A percentile compares a stretch with the other conserved stretches of the same genome.
phyloP scores from a whole-genome alignment of 2,329 filamentous ascomycete species.

The Penicillium concentricum region DNA sequence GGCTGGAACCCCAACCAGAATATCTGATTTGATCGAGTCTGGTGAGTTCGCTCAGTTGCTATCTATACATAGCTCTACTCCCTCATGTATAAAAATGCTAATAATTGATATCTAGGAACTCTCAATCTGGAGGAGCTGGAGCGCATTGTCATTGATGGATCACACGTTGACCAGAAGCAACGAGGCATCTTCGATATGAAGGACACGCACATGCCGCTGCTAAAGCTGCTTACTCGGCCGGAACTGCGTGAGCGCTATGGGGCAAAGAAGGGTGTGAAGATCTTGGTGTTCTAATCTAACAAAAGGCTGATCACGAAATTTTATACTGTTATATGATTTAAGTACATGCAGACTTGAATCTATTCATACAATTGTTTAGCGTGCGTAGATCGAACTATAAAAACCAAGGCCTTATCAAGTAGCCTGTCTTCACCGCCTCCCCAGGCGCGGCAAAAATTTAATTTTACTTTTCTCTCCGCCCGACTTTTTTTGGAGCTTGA shows the following conservation, averaged over 20 bases:
- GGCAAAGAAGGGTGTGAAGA: constrained; percentile 52
- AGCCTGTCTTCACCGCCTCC: constrained; percentile 24
- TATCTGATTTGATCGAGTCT: constrained; percentile 79
- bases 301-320: not conserved
- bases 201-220: constrained; percentile 79
- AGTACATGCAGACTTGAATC: not conserved
- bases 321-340: not conserved
- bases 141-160: constrained; percentile 83
- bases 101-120: constrained; percentile 51
- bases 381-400: not conserved
- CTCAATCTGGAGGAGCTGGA: constrained; percentile 70
- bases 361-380: not conserved
- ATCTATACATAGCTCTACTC: not conserved
- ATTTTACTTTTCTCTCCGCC: constrained; percentile 28
- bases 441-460: constrained; percentile 29
- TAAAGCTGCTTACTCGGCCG: constrained; percentile 67
- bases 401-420: not conserved
- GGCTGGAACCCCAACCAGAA: constrained; percentile 81
- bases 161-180: constrained; percentile 93
- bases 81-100: not conserved
- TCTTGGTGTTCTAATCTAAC: constrained; percentile 48
- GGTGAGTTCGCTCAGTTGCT: constrained; percentile 52
- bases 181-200: constrained; percentile 92
- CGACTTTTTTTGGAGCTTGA: constrained; percentile 23
- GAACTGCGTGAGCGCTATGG: constrained; percentile 71